Conservation (phyloP, 1,284 basidiomycete genomes). For the Pseudozyma hubeiensis region DNA sequence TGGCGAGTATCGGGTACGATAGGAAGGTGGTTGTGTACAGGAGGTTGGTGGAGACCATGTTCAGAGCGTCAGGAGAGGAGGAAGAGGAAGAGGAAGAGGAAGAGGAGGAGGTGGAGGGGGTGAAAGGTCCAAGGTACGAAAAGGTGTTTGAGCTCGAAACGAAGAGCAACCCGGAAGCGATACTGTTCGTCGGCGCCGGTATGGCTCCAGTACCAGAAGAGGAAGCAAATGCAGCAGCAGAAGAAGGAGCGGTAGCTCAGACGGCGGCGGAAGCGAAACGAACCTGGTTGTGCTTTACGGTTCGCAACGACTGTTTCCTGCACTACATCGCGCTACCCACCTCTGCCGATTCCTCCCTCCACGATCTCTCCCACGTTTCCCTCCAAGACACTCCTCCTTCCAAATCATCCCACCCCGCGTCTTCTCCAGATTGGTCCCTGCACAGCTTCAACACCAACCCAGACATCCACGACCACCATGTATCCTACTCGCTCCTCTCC, state of each 20-base stretch:
- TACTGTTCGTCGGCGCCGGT: slow-evolving; percentile 53
- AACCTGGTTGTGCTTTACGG: slow-evolving; percentile 59
- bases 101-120: slow-evolving; percentile 27
- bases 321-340: slow-evolving; percentile 60
- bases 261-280: slow-evolving; percentile 14
- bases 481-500: slow-evolving; percentile 61
- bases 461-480: slow-evolving; percentile 51
- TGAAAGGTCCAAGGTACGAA: slow-evolving; percentile 28
- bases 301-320: slow-evolving; percentile 52
- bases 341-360: slow-evolving; percentile 16
- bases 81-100: slow-evolving; percentile 20
- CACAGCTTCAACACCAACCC: slow-evolving; percentile 63
- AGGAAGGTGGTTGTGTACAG: slow-evolving; percentile 57
- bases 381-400: neutral
- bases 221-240: neutral
- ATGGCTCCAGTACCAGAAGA: slow-evolving; percentile 15
- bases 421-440: slow-evolving; percentile 29
- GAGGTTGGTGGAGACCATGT: slow-evolving; percentile 11
- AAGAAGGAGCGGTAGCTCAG: neutral
- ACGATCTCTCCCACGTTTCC: neutral
- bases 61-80: neutral
- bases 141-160: slow-evolving; percentile 54
- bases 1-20: slow-evolving; percentile 64
- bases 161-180: slow-evolving; percentile 57
- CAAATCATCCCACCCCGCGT: neutral